Base-by-base conservation (phyloP, 805 yeast species). In the Wickerhamomyces bisporus region DNA sequence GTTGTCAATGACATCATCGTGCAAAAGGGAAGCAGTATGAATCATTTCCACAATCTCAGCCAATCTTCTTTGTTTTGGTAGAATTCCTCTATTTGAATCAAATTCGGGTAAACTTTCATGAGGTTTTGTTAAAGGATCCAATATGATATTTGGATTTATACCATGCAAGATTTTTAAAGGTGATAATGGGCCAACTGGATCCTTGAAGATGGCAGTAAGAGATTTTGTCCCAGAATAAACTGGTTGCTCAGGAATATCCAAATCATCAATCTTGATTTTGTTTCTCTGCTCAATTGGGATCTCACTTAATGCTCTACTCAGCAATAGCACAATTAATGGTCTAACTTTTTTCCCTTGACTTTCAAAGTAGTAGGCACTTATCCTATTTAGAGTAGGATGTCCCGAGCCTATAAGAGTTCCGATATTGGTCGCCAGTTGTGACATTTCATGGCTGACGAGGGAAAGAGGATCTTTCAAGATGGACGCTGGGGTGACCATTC, bases 11-110 rank as follows among this genome's bases (percentile, higher is more conserved):
- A 93, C 98, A 60, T 93, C 98, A 63, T 93, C 98, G 60, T 93
- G 98, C 38, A 93, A 71, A 47, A 93, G 66, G 11, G 95, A 84
- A 3, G 98, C 98, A 1, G 98, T 93, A 61, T 93, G 98, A 48
- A 93, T 93, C 95, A 93, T 86, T 64, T 93, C 98, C 9, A 91
- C 96, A 52, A 93, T 91, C 64, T 93, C 98, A 1, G 98, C 98
- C 39, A 93, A 70, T 41, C 98, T 73, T 48, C 98, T 73, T 64
- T 93, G 98, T 50, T 93, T 88, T 32, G 98, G 98, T 41, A 91
- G 67, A 35, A 93, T 86, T 2, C 96, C 96, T 40, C 75, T 66
- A 13, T 70, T 62, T 43, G 74, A 76, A 35, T 74, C 73, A 40
- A 63, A 65, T 33, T 75, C 69, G 1, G 91, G 87, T 38, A 82